phyloP scores from a whole-genome alignment of 2,329 filamentous ascomycete species.

The Cladosporium velox region DNA sequence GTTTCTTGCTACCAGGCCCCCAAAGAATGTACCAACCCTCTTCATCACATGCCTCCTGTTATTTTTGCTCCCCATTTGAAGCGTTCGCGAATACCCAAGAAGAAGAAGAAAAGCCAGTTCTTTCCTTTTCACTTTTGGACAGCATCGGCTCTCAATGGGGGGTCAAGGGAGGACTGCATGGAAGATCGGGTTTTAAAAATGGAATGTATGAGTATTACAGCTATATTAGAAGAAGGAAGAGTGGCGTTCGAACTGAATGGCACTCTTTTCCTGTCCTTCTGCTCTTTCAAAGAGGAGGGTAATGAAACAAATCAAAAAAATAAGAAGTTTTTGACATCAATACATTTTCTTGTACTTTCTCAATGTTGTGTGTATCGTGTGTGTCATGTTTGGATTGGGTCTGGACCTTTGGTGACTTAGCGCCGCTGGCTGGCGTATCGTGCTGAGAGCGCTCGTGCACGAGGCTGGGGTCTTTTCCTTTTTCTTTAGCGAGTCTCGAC shows the following conservation, averaged over 20 bases:
- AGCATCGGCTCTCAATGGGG: conserved; percentile 3
- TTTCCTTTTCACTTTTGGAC: conserved; percentile 1
- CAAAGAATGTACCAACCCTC: conserved; percentile 19
- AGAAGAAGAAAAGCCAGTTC: conserved; percentile 4
- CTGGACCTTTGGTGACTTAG: neutral
- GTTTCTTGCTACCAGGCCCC: conserved; percentile 3
- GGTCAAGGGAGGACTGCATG: neutral
- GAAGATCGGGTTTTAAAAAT: neutral
- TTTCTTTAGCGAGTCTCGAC: neutral
- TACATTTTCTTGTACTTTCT: neutral
- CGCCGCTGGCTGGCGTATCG: neutral
- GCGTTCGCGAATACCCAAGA: conserved; percentile 3
- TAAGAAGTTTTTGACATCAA: neutral
- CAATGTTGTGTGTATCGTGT: neutral
- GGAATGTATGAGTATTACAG: conserved; percentile 20
- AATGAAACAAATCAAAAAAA: neutral
- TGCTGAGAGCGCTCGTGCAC: conserved; percentile 3
- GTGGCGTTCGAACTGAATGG: too few relatives aligned
- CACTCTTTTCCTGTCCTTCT: neutral
- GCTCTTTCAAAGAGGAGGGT: neutral
- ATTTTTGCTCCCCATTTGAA: neutral
- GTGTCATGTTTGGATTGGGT: neutral
- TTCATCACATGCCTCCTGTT: neutral
- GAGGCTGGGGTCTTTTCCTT: neutral
- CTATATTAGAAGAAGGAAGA: conserved; percentile 10